Conservation (phyloP, 192 early-diverging fungal genomes). For the Backusella parvicylindrica region DNA sequence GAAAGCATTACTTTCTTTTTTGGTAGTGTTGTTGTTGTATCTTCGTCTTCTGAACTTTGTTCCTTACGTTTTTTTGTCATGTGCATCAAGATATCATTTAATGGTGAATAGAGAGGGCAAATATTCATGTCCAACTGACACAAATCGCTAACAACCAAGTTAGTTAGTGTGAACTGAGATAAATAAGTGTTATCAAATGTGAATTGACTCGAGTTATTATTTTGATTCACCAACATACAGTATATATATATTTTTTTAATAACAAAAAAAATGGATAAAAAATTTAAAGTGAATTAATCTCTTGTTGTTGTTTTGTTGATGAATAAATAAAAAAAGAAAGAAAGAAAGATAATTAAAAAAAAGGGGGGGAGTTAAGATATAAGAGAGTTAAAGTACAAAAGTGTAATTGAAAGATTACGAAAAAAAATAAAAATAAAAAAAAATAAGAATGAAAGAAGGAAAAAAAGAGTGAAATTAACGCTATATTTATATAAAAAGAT, state of each 20-base stretch:
- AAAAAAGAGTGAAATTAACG: background rate
- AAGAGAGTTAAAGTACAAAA: background rate
- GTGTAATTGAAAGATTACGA: background rate
- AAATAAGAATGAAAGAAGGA: background rate
- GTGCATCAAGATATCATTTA: background rate
- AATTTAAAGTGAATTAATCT: background rate
- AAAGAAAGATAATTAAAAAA: background rate
- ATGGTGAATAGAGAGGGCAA: background rate
- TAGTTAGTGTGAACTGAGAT: background rate
- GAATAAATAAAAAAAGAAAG: background rate
- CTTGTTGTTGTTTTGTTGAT: background rate
- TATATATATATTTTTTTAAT: background rate
- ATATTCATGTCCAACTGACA: background rate
- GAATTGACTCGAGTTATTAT: background rate
- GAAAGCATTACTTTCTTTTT: background rate
- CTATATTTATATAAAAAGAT: background rate
- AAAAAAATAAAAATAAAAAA: background rate
- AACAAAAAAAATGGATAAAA: background rate
- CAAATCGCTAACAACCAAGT: background rate
- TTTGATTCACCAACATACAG: constrained; percentile 1
- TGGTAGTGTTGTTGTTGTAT: background rate
- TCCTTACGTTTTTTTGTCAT: constrained; percentile 3
- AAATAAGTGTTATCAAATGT: constrained; percentile 2
- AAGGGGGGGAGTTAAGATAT: background rate
- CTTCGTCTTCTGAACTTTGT: constrained; percentile 1